Percentiles rank a stretch among this genome's conserved stretches.
phyloP scores from a whole-genome alignment of 2,329 filamentous ascomycete genomes.

The Penicillium sp. region DNA sequence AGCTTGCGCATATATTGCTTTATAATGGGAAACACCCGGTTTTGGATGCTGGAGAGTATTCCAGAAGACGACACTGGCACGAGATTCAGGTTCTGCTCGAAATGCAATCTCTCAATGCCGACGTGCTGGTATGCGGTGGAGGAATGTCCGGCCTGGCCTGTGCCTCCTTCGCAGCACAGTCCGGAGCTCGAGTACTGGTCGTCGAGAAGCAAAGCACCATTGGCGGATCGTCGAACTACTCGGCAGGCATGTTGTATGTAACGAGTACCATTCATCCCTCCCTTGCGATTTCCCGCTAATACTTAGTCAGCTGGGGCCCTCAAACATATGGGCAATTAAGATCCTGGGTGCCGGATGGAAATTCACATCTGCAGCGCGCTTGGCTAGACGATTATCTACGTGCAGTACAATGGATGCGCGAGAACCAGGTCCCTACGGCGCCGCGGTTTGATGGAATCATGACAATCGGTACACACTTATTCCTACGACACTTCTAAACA shows the following conservation, averaged over 20 bases:
- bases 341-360: conserved; percentile 32
- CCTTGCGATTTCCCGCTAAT: neutral
- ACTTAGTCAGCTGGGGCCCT: conserved; percentile 29
- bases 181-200: conserved; percentile 31
- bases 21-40: too few relatives aligned
- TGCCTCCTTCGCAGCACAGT: conserved; percentile 31
- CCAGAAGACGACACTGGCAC: too few relatives aligned
- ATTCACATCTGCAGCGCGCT: conserved; percentile 29
- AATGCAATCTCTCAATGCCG: conserved; percentile 30
- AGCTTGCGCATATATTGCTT: neutral
- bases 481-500: neutral
- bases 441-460: conserved; percentile 34
- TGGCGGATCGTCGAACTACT: conserved; percentile 33
- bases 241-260: conserved; percentile 36
- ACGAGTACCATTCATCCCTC: neutral
- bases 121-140: conserved; percentile 34
- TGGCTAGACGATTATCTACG: conserved; percentile 34
- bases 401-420: conserved; percentile 36
- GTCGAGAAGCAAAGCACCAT: conserved; percentile 32
- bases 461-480: conserved; percentile 29
- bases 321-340: conserved; percentile 29
- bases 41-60: too few relatives aligned
- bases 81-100: neutral
- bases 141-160: conserved; percentile 37
- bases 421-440: conserved; percentile 30